These are phyloP conservation scores for Durusdinium trenchii DNA, from an alignment of 73 alveolate genomes.

Conservation along the genomic window DNA sequence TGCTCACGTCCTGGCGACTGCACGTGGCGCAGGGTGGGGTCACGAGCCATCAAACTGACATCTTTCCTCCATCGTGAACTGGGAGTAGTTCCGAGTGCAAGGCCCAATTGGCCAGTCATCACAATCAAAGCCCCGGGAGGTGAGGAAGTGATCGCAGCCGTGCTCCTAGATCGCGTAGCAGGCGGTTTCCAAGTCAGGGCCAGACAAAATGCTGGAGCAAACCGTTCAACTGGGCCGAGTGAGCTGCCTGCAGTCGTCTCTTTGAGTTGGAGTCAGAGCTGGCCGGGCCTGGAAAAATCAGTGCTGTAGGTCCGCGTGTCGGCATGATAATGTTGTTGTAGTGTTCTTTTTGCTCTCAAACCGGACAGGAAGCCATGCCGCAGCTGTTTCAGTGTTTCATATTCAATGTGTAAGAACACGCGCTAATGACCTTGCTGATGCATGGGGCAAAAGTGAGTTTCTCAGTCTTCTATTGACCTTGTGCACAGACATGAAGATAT, in stretches of 20 bases:
- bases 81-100: slow-evolving; percentile 11
- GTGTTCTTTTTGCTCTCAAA: too few species aligned
- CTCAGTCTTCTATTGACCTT: neutral
- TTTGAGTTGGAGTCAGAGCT: neutral
- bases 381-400: too few species aligned
- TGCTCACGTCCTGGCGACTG: too few species aligned
- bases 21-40: too few species aligned
- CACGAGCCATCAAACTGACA: slow-evolving; percentile 42
- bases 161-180: slow-evolving; percentile 41
- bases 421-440: too few species aligned
- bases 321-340: too few species aligned
- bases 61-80: slow-evolving; percentile 48
- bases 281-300: neutral
- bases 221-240: neutral
- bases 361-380: too few species aligned
- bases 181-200: neutral
- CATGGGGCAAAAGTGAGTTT: slow-evolving; percentile 32
- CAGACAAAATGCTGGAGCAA: neutral
- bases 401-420: too few species aligned
- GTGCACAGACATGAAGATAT: neutral
- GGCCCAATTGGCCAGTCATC: slow-evolving; percentile 71
- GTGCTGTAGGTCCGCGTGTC: too few species aligned
- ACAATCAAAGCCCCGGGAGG: slow-evolving; percentile 42
- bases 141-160: slow-evolving; percentile 61
- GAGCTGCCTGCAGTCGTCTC: neutral